These are phyloP conservation scores for Penicillium sp. DNA, from an alignment of 2,329 filamentous ascomycete genomes.

Conservation along the genomic window DNA sequence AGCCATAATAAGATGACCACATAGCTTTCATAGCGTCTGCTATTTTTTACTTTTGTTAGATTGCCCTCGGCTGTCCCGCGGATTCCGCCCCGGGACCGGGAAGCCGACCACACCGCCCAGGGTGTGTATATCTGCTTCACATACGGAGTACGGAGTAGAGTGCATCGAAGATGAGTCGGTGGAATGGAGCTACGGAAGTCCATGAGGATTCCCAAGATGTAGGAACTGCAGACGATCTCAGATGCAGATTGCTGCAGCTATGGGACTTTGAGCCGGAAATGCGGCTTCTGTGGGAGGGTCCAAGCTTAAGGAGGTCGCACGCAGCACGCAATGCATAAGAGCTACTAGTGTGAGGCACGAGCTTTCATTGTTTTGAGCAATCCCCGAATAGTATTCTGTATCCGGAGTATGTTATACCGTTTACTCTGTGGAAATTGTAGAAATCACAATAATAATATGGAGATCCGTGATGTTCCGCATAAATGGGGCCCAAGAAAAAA, in stretches of 20 bases:
- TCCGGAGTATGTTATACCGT: background rate
- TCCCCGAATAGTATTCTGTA: background rate
- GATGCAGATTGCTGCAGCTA: background rate
- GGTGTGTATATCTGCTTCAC: background rate
- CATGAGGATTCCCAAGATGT: background rate
- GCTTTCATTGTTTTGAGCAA: slow-evolving; percentile 2
- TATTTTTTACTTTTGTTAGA: background rate
- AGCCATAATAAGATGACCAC: background rate
- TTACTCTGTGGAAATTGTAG: background rate
- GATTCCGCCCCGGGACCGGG: slow-evolving; percentile 2
- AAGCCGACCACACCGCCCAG: slow-evolving; percentile 3
- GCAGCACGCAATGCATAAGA: slow-evolving; percentile 4
- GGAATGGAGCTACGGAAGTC: background rate
- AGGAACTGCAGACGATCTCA: background rate
- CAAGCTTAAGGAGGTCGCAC: slow-evolving; percentile 1
- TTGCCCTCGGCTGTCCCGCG: background rate
- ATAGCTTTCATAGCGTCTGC: background rate
- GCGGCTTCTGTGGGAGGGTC: slow-evolving; percentile 2
- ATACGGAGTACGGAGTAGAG: too few relatives aligned
- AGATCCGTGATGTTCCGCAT: slow-evolving; percentile 4
- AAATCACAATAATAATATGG: background rate
- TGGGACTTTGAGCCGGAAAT: background rate
- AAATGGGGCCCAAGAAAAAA: background rate
- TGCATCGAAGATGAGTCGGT: background rate
- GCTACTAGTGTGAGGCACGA: slow-evolving; percentile 8